Evolutionary conservation across 495 filamentous ascomycete genomes (phyloP).

Genomic region (Neurospora hispaniola): DNA sequence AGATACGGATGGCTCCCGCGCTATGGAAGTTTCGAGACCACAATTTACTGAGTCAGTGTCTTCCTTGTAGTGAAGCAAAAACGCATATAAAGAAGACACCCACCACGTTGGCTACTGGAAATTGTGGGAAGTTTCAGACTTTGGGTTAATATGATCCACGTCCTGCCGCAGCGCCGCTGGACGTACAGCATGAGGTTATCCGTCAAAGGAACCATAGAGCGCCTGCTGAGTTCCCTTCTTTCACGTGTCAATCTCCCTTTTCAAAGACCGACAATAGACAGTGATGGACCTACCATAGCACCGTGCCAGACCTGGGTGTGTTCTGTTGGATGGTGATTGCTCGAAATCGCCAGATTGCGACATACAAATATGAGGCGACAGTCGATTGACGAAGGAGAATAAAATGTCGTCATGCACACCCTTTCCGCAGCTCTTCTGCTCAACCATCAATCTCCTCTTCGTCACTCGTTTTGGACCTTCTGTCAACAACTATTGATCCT

Average conservation of each 20-base stretch:
- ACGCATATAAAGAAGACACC: no score
- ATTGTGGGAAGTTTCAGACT: no score
- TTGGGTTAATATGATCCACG: no score
- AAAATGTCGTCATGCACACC: neutral
- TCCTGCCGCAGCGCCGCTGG: no score
- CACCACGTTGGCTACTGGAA: no score
- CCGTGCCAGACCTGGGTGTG: neutral
- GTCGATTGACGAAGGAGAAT: neutral
- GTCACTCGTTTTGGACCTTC: neutral
- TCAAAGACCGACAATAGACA: no score
- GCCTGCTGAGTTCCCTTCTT: no score
- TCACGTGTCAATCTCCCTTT: no score
- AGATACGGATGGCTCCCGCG: no score
- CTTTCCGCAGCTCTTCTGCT: neutral
- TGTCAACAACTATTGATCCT: neutral
- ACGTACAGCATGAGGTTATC: no score
- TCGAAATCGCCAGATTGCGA: neutral
- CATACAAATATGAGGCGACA: neutral
- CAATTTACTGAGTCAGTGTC: neutral
- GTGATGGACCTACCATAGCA: neutral
- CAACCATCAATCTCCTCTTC: neutral
- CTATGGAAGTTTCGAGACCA: neutral
- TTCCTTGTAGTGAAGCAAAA: neutral
- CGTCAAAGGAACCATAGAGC: no score
- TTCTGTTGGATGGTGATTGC: neutral